Base-by-base conservation (phyloP, 495 filamentous ascomycete species). In the Penicillium cosmopolitanum region DNA sequence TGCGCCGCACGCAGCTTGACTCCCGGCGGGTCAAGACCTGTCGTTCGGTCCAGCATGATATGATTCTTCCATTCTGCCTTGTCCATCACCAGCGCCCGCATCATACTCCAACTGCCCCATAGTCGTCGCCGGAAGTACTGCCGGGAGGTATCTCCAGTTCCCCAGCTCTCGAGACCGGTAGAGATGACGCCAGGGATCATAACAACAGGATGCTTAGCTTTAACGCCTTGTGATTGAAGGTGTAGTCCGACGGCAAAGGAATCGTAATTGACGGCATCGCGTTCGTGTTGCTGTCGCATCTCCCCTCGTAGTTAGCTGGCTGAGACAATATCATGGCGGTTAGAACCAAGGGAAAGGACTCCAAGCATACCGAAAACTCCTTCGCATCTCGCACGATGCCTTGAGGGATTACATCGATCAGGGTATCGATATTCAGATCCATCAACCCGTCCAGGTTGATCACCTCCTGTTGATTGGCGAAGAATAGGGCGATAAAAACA, bases 71-170 rank as follows among this genome's bases (percentile, higher is more conserved):
- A 98, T 53, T 82, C 83, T 43, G 93, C 86, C 74, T 97, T 96
- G 68, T 98, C 95, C 64, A 93, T 76, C 10, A 98, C 90, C 69
- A 98, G 78, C 0, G 95, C 93, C 53, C 88, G 81, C 91, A 98
- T 96, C 95, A 98, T 98, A 61, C 80, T 94, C 95, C 95, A 98
- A 65, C 90, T 96, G 25, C 95, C 95, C 95, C 95, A 98, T 53
- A 98, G 74, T 58, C 95, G 77, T 71, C 93, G 94, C 53, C 95
- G 84, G 72, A 98, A 98, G 71, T 97, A 98, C 52, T 87, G 92
- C 8, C 90, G 82, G 16, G 92, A 96, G 36, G 74, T 73, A 62
- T 88, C 85, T 12, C 87, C 86, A 0, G 93, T 97, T 18, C 96
- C 92, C 95, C 95, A 98, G 61, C 90, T 95, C 76, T 98, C 95